phyloP scores from a whole-genome alignment of 345 rosid species.

The Limnanthes douglasii region DNA sequence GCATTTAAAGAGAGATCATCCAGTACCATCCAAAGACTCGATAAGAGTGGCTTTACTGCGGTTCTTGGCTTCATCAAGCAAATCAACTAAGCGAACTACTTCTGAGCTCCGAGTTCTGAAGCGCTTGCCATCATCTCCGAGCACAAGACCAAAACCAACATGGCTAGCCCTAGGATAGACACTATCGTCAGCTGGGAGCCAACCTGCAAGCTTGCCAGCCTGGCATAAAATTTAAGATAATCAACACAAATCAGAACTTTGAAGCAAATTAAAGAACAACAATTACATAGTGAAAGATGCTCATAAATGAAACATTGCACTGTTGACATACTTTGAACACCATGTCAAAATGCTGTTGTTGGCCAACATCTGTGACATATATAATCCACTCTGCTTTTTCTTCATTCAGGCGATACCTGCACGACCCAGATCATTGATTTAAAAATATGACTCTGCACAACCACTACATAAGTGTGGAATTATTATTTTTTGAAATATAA shows the following conservation, averaged over 20 bases:
- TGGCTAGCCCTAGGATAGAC: slow-evolving; percentile 59
- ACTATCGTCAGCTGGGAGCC: slow-evolving; percentile 55
- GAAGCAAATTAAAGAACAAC: slow-evolving; percentile 1
- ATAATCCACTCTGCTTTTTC: slow-evolving; percentile 96
- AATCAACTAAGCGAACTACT: slow-evolving; percentile 87
- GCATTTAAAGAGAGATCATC: slow-evolving; percentile 4
- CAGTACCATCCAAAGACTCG: slow-evolving; percentile 20
- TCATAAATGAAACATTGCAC: slow-evolving; percentile 5
- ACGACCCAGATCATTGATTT: slow-evolving; percentile 2
- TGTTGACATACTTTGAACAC: slow-evolving; percentile 53
- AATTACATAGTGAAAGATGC: background rate
- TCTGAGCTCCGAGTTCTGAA: slow-evolving; percentile 78
- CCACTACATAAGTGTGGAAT: no score
- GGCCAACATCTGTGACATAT: slow-evolving; percentile 96
- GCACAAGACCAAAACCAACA: slow-evolving; percentile 93
- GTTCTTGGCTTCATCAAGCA: slow-evolving; percentile 87
- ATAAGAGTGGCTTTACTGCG: slow-evolving; percentile 65
- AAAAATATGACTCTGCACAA: no score
- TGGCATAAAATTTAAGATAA: slow-evolving; percentile 15
- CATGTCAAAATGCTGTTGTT: slow-evolving; percentile 90
- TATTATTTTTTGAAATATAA: no score
- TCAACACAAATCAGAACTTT: slow-evolving; percentile 4
- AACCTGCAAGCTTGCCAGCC: slow-evolving; percentile 86
- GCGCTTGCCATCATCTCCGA: slow-evolving; percentile 88
- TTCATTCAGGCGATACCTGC: slow-evolving; percentile 85